A percentile compares a stretch with the other conserved stretches of the same genome.
phyloP scores from a whole-genome alignment of 2,329 filamentous ascomycete species.

The Curvularia spicifera region DNA sequence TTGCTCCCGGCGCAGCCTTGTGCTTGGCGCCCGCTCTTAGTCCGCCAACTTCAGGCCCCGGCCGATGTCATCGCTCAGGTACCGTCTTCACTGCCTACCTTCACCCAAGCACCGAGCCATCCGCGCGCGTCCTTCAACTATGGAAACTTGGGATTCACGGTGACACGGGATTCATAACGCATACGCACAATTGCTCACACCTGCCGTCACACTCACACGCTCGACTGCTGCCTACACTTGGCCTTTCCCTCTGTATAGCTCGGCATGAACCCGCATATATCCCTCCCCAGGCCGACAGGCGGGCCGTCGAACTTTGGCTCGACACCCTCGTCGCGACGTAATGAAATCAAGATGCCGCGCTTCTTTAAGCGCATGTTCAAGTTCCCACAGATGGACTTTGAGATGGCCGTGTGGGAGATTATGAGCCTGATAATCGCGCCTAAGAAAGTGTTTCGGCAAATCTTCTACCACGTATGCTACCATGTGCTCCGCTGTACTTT shows the following conservation, averaged over 20 bases:
- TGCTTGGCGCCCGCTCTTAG: constrained; percentile 18
- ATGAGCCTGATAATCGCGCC: constrained; percentile 70
- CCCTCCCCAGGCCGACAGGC: constrained; percentile 64
- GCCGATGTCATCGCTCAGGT: constrained; percentile 31
- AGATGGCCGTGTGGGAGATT: constrained; percentile 77
- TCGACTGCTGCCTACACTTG: not conserved
- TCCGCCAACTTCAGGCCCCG: constrained; percentile 19
- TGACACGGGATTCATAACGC: constrained; percentile 11
- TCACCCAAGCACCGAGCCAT: constrained; percentile 7
- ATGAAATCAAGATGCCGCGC: constrained; percentile 66
- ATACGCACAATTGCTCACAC: not conserved
- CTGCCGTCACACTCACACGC: not conserved
- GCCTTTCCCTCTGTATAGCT: constrained; percentile 6
- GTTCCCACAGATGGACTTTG: constrained; percentile 76
- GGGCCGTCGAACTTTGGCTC: constrained; percentile 60
- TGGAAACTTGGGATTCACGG: constrained; percentile 13
- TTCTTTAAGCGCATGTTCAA: constrained; percentile 75
- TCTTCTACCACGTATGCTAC: constrained; percentile 68
- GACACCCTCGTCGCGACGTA: constrained; percentile 57
- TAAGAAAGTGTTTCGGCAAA: constrained; percentile 73
- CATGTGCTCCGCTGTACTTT: not conserved
- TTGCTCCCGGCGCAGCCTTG: constrained; percentile 7
- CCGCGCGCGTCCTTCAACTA: constrained; percentile 6
- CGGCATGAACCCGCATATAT: constrained; percentile 66
- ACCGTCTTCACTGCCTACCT: constrained; percentile 15